Evolutionary conservation across 495 filamentous ascomycete genomes (phyloP).

Genomic region (Pyronema domesticum): DNA sequence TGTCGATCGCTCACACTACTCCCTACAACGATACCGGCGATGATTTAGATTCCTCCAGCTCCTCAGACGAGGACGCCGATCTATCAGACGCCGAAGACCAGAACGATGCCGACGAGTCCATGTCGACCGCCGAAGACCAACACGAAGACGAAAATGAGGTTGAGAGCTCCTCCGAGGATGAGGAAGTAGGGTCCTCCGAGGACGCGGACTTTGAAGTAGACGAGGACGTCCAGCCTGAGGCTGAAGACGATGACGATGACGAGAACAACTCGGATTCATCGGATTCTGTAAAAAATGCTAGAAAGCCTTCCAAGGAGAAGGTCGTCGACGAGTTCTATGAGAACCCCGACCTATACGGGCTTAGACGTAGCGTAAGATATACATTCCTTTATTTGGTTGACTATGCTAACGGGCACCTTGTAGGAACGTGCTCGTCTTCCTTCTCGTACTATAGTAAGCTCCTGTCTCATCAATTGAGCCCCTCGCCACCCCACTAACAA

Average conservation of each 20-base stretch:
- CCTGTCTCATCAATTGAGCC: constrained; percentile 4
- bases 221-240: constrained; percentile 10
- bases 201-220: constrained; percentile 24
- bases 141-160: constrained; percentile 18
- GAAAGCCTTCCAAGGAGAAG: constrained; percentile 58
- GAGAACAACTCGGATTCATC: constrained; percentile 16
- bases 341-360: constrained; percentile 90
- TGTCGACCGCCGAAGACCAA: constrained; percentile 18
- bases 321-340: constrained; percentile 71
- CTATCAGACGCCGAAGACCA: constrained; percentile 22
- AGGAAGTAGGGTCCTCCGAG: constrained; percentile 20
- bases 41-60: not conserved
- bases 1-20: constrained; percentile 5
- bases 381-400: not conserved
- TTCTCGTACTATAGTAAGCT: constrained; percentile 30
- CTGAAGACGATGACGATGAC: constrained; percentile 15
- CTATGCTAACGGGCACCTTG: constrained; percentile 26
- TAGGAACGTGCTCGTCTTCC: constrained; percentile 38
- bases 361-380: constrained; percentile 66
- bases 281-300: constrained; percentile 14
- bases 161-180: constrained; percentile 19
- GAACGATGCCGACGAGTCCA: constrained; percentile 14
- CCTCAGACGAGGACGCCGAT: constrained; percentile 20
- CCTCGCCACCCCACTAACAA: not conserved
- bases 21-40: not conserved